A percentile compares a stretch with the other conserved stretches of the same genome.
Conservation (phyloP, 352 stramenopile species). For the Peronospora farinosa region DNA sequence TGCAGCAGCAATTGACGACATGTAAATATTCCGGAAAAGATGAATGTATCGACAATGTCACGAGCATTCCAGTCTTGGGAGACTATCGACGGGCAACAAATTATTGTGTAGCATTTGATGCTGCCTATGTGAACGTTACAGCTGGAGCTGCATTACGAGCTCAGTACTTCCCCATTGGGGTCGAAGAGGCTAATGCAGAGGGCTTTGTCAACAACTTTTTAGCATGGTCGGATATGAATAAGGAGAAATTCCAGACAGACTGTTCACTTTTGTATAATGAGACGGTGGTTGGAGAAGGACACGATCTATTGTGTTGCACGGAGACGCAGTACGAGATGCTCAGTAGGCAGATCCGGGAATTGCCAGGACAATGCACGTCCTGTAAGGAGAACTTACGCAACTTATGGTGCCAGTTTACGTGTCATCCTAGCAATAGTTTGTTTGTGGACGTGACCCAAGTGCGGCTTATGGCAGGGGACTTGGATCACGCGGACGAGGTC, state of each 20-base stretch:
- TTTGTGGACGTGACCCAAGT: conserved; percentile 71
- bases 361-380: conserved; percentile 50
- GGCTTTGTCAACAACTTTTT: conserved; percentile 72
- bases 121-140: conserved; percentile 48
- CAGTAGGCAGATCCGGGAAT: conserved; percentile 51
- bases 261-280: conserved; percentile 67
- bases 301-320: conserved; percentile 71
- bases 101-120: conserved; percentile 59
- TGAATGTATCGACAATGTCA: conserved; percentile 54
- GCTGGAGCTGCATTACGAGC: conserved; percentile 35
- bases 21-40: conserved; percentile 63
- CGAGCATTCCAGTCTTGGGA: conserved; percentile 39
- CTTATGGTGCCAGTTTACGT: conserved; percentile 76
- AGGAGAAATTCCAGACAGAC: conserved; percentile 57
- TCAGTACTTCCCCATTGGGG: conserved; percentile 61
- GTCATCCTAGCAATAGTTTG: conserved; percentile 71
- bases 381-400: conserved; percentile 75
- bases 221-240: conserved; percentile 49
- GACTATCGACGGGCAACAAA: conserved; percentile 43
- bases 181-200: conserved; percentile 43
- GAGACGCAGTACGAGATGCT: conserved; percentile 65
- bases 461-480: conserved; percentile 49
- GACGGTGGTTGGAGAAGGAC: conserved; percentile 34
- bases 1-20: conserved; percentile 44
- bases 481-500: conserved; percentile 36